Evolutionary conservation across 1,284 basidiomycete genomes (phyloP), one percentile per base, ranked within the genome.

Genomic region (Pholiota adiposa): DNA sequence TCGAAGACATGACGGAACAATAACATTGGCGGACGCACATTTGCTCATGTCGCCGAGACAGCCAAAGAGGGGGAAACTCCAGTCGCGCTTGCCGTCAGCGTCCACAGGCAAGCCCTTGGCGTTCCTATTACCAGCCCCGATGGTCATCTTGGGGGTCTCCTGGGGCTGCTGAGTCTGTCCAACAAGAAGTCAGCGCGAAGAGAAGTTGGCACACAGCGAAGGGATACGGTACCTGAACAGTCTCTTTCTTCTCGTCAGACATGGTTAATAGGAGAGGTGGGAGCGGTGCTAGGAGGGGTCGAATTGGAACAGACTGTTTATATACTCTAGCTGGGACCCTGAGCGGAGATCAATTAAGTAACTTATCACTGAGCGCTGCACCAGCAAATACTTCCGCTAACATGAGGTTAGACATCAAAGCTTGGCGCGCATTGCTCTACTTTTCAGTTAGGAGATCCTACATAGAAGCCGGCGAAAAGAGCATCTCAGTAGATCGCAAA

Each of bases 51-150:
- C 70, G 27, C 64, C 66, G 50, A 69, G 73, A 65, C 75, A 81
- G 43, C 68, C 70, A 51, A 65, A 73, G 27, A 79, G 57, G 2
- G 74, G 75, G 61, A 72, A 54, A 55, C 76, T 79, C 80, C 79
- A 82, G 19, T 74, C 75, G 38, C 80, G 73, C 56, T 70, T 67
- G 6, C 77, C 77, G 16, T 73, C 65, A 25, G 59, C 41, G 57
- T 74, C 69, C 27, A 71, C 27, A 23, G 74, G 73, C 23, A 75
- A 63, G 62, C 73, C 72, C 48, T 68, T 66, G 1, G 69, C 73
- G 59, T 79, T 79, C 41, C 70, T 67, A 67, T 75, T 71, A 3
- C 74, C 66, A 27, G 55, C 63, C 23, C 56, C 29, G 36, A 63
- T 57, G 21, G 29, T 43, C 68, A 70, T 70, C 4, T 64, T 62